Conservation (phyloP, 495 filamentous ascomycete species). For the Tuber magnatum region DNA sequence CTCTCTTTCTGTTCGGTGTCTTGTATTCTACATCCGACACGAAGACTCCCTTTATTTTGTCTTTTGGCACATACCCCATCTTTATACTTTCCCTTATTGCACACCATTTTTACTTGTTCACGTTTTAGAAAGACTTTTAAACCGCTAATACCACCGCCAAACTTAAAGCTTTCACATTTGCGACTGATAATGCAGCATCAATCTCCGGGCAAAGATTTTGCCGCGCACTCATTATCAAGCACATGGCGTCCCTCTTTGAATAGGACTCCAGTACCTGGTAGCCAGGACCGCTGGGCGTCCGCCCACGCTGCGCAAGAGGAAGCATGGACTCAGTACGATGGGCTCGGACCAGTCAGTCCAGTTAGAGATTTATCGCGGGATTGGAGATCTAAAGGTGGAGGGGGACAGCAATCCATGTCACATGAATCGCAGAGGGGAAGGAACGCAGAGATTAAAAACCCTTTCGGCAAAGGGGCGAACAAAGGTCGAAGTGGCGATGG, state of each 20-base stretch:
- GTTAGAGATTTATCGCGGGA: constrained; percentile 31
- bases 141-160: constrained; percentile 14
- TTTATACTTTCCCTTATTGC: constrained; percentile 1
- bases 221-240: background rate
- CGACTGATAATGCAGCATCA: constrained; percentile 37
- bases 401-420: constrained; percentile 18
- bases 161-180: constrained; percentile 32
- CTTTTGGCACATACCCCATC: constrained; percentile 22
- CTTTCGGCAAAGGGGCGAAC: constrained; percentile 14
- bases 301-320: constrained; percentile 28
- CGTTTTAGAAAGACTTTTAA: background rate
- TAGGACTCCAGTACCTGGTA: background rate
- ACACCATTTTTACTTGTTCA: background rate
- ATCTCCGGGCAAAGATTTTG: background rate
- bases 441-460: constrained; percentile 12
- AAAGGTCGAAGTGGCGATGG: constrained; percentile 21
- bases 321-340: constrained; percentile 40
- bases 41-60: constrained; percentile 11
- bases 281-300: constrained; percentile 3
- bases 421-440: constrained; percentile 12
- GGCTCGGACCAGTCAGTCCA: constrained; percentile 31
- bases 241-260: constrained; percentile 1
- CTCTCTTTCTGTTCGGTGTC: constrained; percentile 10
- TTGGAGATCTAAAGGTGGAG: constrained; percentile 23
- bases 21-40: constrained; percentile 16